Evolutionary conservation across 805 yeast genomes (phyloP).

Genomic region (Brettanomyces naardenensis): DNA sequence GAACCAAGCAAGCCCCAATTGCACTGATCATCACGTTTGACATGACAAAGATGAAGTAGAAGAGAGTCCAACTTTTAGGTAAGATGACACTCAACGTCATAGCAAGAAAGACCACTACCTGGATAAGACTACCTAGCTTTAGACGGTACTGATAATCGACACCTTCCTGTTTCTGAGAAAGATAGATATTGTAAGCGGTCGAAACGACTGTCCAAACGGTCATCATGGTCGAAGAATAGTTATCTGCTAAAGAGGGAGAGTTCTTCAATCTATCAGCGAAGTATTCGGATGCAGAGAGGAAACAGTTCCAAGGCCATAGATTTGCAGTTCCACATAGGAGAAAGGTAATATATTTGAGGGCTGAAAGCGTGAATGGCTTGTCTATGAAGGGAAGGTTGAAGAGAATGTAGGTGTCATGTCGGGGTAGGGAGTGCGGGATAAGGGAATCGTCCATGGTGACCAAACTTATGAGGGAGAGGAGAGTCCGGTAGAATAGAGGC

Average conservation of each 20-base stretch:
- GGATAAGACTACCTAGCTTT: slow-evolving; percentile 49
- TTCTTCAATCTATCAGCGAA: slow-evolving; percentile 53
- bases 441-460: background rate
- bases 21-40: slow-evolving; percentile 56
- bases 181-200: slow-evolving; percentile 46
- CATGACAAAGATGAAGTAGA: slow-evolving; percentile 50
- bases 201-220: slow-evolving; percentile 69
- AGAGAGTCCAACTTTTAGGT: slow-evolving; percentile 24
- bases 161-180: slow-evolving; percentile 59
- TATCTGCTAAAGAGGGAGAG: slow-evolving; percentile 42
- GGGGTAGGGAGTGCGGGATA: background rate
- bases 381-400: slow-evolving; percentile 9
- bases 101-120: slow-evolving; percentile 46
- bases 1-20: slow-evolving; percentile 73
- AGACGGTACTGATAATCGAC: slow-evolving; percentile 53
- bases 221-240: slow-evolving; percentile 83
- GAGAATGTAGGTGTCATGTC: background rate
- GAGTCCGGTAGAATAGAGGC: no score
- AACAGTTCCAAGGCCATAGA: slow-evolving; percentile 96
- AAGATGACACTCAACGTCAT: slow-evolving; percentile 41
- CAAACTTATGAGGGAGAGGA: no score
- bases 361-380: slow-evolving; percentile 13
- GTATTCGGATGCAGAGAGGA: slow-evolving; percentile 78
- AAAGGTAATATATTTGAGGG: slow-evolving; percentile 49
- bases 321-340: slow-evolving; percentile 66